Conservation (phyloP, 768 basidiomycete genomes). For the Chalciporus pseudorubinellus region DNA sequence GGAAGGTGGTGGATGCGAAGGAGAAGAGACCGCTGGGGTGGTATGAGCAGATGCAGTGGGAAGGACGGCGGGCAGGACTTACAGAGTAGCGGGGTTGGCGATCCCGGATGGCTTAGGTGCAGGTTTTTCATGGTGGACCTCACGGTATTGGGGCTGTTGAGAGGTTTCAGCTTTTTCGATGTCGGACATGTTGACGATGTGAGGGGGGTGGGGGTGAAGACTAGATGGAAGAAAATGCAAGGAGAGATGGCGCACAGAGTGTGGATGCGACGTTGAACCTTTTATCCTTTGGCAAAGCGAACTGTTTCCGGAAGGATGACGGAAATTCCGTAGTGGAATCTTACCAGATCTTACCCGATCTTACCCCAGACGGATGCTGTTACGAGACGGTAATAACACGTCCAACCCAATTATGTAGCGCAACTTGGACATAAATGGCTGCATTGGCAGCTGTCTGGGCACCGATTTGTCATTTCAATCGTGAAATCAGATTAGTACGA, state of each 20-base stretch:
- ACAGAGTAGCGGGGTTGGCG: slow-evolving; percentile 54
- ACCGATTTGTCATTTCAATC: too few relatives aligned
- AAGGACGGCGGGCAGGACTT: background rate
- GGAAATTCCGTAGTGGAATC: background rate
- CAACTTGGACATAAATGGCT: too few relatives aligned
- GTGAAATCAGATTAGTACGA: too few relatives aligned
- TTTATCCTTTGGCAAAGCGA: slow-evolving; percentile 14
- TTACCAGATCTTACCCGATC: background rate
- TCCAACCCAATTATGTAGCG: too few relatives aligned
- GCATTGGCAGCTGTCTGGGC: too few relatives aligned
- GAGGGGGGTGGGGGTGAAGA: background rate
- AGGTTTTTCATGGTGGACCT: slow-evolving; percentile 10
- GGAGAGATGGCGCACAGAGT: background rate
- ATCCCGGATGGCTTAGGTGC: slow-evolving; percentile 36
- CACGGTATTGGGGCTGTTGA: slow-evolving; percentile 20
- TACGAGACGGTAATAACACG: background rate
- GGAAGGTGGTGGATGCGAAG: slow-evolving; percentile 81
- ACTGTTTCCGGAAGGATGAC: slow-evolving; percentile 8
- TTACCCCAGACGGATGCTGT: background rate
- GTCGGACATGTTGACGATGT: slow-evolving; percentile 33
- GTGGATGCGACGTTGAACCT: background rate
- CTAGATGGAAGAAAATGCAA: background rate
- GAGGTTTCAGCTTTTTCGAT: slow-evolving; percentile 30
- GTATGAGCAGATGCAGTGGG: background rate
- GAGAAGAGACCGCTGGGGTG: slow-evolving; percentile 66